These are phyloP conservation scores for Aspergillus heteromorphus DNA, from an alignment of 495 filamentous ascomycete genomes.

Conservation along the genomic window DNA sequence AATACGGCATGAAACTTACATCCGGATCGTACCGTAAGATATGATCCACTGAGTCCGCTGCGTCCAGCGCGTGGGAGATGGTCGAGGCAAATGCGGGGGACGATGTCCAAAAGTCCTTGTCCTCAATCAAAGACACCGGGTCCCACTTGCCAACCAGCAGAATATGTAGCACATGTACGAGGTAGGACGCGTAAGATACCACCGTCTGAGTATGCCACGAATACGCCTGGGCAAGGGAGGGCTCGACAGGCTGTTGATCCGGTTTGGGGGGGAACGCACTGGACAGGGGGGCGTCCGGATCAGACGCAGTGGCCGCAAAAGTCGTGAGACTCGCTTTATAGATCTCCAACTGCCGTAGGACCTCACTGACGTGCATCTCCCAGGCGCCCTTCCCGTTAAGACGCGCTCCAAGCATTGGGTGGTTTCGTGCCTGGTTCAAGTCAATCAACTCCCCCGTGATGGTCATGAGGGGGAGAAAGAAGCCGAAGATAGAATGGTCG, in stretches of 20 bases:
- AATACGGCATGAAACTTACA: constrained; percentile 84
- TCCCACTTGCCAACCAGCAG: constrained; percentile 85
- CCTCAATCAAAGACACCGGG: constrained; percentile 76
- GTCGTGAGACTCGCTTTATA: constrained; percentile 81
- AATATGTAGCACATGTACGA: constrained; percentile 81
- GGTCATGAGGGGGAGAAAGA: constrained; percentile 91
- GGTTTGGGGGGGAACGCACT: constrained; percentile 18
- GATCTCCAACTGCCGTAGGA: constrained; percentile 69
- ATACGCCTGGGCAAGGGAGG: constrained; percentile 41
- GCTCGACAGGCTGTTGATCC: constrained; percentile 39
- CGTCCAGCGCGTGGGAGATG: constrained; percentile 72
- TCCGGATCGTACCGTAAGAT: constrained; percentile 83
- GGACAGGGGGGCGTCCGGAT: constrained; percentile 24
- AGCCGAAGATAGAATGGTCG: constrained; percentile 86
- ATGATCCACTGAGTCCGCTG: constrained; percentile 74
- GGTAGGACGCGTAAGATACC: constrained; percentile 82
- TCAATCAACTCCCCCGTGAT: constrained; percentile 91
- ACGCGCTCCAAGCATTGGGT: constrained; percentile 78
- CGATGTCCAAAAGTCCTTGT: constrained; percentile 85
- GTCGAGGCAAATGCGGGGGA: constrained; percentile 75
- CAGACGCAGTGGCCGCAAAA: constrained; percentile 54
- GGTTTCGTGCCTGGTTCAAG: constrained; percentile 82
- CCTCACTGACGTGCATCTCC: constrained; percentile 75
- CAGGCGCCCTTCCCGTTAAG: constrained; percentile 69
- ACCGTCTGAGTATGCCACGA: constrained; percentile 79